Conservation (phyloP, 179 eudicot genomes). For the Camellia oleifera region DNA sequence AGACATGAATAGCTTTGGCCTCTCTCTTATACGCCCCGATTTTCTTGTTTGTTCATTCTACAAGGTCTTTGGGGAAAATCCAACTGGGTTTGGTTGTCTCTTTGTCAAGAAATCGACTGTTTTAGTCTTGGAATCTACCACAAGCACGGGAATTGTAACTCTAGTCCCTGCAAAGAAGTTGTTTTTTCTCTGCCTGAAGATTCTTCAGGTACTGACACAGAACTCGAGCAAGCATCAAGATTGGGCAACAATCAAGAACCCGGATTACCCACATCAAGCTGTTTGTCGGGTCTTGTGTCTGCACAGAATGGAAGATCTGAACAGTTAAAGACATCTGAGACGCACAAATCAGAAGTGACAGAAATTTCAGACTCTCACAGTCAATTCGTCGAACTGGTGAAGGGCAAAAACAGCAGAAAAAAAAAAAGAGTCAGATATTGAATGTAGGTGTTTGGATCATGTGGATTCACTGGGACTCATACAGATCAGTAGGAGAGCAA, state of each 20-base stretch:
- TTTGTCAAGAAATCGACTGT: constrained; percentile 73
- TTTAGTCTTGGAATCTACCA: constrained; percentile 46
- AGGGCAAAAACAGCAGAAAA: constrained; percentile 19
- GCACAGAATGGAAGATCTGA: constrained; percentile 1
- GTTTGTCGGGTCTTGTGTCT: constrained; percentile 30
- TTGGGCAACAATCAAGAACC: constrained; percentile 16
- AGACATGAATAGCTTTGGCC: constrained; percentile 86
- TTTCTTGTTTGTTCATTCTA: constrained; percentile 83
- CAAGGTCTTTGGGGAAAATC: constrained; percentile 88
- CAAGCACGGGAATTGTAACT: constrained; percentile 58
- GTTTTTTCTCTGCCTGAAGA: constrained; percentile 35
- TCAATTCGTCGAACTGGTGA: not conserved
- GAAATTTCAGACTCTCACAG: constrained; percentile 12
- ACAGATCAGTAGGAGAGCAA: constrained; percentile 58
- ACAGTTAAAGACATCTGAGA: not conserved
- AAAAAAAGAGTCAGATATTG: constrained; percentile 21
- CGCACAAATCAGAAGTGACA: constrained; percentile 4
- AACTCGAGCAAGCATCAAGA: constrained; percentile 42
- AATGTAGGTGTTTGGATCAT: constrained; percentile 85
- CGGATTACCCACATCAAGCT: constrained; percentile 23
- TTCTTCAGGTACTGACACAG: constrained; percentile 32
- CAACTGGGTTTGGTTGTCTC: constrained; percentile 90
- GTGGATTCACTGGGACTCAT: constrained; percentile 69
- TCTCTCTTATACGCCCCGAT: constrained; percentile 78
- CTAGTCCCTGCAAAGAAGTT: constrained; percentile 45